Base-by-base conservation (phyloP, 345 rosid genomes). In the Citrus sinensis region DNA sequence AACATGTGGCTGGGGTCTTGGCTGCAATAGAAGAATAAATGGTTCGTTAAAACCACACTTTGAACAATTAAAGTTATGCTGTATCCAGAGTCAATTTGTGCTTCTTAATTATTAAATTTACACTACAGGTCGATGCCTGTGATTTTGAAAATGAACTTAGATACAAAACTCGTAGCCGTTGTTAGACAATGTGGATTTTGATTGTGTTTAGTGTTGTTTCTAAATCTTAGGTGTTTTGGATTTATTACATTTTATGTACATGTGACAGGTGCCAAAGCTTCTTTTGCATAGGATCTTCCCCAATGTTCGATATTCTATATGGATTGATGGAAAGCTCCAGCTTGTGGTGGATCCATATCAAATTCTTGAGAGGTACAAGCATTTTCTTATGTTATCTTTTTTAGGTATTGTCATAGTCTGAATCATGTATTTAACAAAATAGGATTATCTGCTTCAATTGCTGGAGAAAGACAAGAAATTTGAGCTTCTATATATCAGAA, bases 281-380 rank as follows among this genome's bases (percentile, higher is more conserved):
- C 84, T 94, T 39, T 74, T 92, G 84, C 98, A 95, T 78, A 87
- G 98, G 76, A 71, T 95, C 76, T 89, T 92, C 76, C 98, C 98
- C 27, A 90, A 90, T 81, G 86, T 87, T 55, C 83, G 89, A 61
- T 94, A 90, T 82, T 93, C 98, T 59, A 84, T 93, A 76, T 94
- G 97, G 98, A 87, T 93, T 83, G 97, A 94, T 81, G 98, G 96
- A 40, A 94, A 94, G 87, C 97, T 94, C 74, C 84, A 88, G 86
- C 95, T 93, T 85, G 92, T 93, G 73, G 83, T 86, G 81, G 97
- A 94, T 85, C 98, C 98, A 14, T 94, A 93, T 81, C 91, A 94
- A 87, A 76, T 93, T 82, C 94, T 94, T 67, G 97, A 93, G 85
- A 93, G 97, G 97, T 93, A 79, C 40, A 61, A 70, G 37, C 27